Conservation (phyloP, 176 grass and related monocot genomes). For the Eleusine indica region DNA sequence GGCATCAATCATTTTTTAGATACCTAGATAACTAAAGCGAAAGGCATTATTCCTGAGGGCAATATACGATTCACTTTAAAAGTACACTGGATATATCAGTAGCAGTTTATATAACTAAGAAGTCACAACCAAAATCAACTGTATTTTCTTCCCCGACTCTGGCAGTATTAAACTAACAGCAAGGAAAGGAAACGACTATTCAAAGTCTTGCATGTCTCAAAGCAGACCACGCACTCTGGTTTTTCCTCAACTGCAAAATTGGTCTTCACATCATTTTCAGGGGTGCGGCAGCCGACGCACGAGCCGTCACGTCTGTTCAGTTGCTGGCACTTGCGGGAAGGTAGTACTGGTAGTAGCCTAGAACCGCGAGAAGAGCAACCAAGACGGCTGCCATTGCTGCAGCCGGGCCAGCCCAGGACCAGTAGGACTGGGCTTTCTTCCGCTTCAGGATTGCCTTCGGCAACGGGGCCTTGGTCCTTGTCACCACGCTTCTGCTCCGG, state of each 20-base stretch:
- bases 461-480: slow-evolving; percentile 47
- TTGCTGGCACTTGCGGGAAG: slow-evolving; percentile 45
- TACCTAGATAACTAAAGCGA: slow-evolving; percentile 1
- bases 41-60: slow-evolving; percentile 33
- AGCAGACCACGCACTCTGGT: slow-evolving; percentile 27
- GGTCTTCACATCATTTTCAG: slow-evolving; percentile 26
- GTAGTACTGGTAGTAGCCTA: slow-evolving; percentile 76
- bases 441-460: slow-evolving; percentile 73
- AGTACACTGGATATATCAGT: slow-evolving; percentile 47
- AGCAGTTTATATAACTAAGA: slow-evolving; percentile 35
- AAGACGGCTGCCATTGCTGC: slow-evolving; percentile 31
- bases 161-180: slow-evolving; percentile 39
- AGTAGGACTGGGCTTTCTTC: slow-evolving; percentile 62
- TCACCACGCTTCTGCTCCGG: slow-evolving; percentile 39
- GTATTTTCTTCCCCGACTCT: slow-evolving; percentile 27
- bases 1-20: background rate
- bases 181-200: slow-evolving; percentile 21
- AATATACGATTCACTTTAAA: slow-evolving; percentile 42
- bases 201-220: slow-evolving; percentile 5
- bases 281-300: background rate
- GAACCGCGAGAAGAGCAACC: slow-evolving; percentile 44
- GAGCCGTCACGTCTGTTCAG: slow-evolving; percentile 22
- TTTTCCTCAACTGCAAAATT: slow-evolving; percentile 57
- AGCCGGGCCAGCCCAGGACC: slow-evolving; percentile 58
- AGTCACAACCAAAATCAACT: slow-evolving; percentile 50